A percentile compares a stretch with the other conserved stretches of the same genome.
Evolutionary conservation across 2,329 filamentous ascomycete species (phyloP).

Genomic region (Colletotrichum simmondsii): DNA sequence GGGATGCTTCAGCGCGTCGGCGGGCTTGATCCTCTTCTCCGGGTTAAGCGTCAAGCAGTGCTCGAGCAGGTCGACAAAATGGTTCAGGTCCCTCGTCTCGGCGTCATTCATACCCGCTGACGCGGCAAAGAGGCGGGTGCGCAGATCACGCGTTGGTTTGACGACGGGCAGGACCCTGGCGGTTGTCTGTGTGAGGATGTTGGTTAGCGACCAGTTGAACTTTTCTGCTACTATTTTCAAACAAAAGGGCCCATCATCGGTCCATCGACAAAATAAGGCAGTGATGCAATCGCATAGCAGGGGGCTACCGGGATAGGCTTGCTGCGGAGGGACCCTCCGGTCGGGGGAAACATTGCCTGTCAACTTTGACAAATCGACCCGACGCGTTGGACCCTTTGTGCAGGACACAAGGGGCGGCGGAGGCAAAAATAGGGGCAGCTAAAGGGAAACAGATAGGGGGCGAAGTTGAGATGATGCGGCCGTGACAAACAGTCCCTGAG

Average conservation of each 20-base stretch:
- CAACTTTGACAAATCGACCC: slow-evolving; percentile 20
- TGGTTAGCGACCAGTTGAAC: slow-evolving; percentile 26
- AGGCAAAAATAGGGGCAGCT: slow-evolving; percentile 3
- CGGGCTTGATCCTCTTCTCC: slow-evolving; percentile 88
- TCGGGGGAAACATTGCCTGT: background rate
- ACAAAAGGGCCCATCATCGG: background rate
- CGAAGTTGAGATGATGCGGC: slow-evolving; percentile 19
- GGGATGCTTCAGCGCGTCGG: slow-evolving; percentile 87
- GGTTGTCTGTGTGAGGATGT: slow-evolving; percentile 63
- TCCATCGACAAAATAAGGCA: background rate
- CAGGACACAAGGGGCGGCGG: background rate
- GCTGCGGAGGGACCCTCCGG: background rate
- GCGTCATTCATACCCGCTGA: slow-evolving; percentile 78
- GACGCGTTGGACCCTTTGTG: slow-evolving; percentile 16
- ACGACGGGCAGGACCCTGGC: slow-evolving; percentile 74
- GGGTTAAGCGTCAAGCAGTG: slow-evolving; percentile 90
- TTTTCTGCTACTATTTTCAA: slow-evolving; percentile 8
- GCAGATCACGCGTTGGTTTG: slow-evolving; percentile 85
- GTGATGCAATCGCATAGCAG: no score
- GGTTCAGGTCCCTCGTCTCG: slow-evolving; percentile 81
- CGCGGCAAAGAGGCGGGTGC: slow-evolving; percentile 80
- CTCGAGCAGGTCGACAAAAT: slow-evolving; percentile 89
- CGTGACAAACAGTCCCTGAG: background rate
- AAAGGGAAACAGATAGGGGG: slow-evolving; percentile 1
- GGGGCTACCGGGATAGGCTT: background rate